Conservation (phyloP, 768 basidiomycete species). For the Tubosaeta brunneosetosa region DNA sequence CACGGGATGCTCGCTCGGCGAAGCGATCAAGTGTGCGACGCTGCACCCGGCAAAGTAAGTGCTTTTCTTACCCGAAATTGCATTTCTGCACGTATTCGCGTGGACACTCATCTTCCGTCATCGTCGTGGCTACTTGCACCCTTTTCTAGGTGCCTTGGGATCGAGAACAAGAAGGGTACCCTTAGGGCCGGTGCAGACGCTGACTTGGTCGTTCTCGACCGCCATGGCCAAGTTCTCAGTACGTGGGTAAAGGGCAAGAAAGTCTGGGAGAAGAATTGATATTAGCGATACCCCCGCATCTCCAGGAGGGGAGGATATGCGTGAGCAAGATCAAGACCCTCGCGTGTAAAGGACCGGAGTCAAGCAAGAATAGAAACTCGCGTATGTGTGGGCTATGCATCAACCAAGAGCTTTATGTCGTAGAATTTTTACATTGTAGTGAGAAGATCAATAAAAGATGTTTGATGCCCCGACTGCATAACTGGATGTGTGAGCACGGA, state of each 20-base stretch:
- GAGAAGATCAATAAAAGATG: no score
- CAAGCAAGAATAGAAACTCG: background rate
- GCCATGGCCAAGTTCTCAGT: constrained; percentile 57
- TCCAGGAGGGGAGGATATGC: background rate
- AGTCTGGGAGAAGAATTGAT: constrained; percentile 50
- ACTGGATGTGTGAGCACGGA: no score
- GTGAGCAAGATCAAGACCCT: background rate
- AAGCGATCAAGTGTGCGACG: constrained; percentile 84
- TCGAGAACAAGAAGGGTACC: constrained; percentile 76
- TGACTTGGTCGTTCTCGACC: constrained; percentile 74
- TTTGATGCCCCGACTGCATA: no score
- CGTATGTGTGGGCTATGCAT: background rate
- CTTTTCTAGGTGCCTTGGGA: constrained; percentile 60
- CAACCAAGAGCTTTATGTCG: background rate
- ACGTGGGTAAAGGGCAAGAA: constrained; percentile 78
- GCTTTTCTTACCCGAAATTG: background rate
- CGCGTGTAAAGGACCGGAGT: background rate
- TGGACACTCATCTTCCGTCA: background rate
- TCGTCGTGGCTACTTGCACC: background rate
- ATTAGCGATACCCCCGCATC: background rate
- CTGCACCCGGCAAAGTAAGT: constrained; percentile 75
- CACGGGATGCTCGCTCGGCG: constrained; percentile 76
- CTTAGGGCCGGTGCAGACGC: constrained; percentile 81
- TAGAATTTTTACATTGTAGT: background rate
- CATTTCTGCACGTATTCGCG: background rate